These are phyloP conservation scores for Venturia pyrina DNA, from an alignment of 2,329 filamentous ascomycete genomes.

Conservation along the genomic window DNA sequence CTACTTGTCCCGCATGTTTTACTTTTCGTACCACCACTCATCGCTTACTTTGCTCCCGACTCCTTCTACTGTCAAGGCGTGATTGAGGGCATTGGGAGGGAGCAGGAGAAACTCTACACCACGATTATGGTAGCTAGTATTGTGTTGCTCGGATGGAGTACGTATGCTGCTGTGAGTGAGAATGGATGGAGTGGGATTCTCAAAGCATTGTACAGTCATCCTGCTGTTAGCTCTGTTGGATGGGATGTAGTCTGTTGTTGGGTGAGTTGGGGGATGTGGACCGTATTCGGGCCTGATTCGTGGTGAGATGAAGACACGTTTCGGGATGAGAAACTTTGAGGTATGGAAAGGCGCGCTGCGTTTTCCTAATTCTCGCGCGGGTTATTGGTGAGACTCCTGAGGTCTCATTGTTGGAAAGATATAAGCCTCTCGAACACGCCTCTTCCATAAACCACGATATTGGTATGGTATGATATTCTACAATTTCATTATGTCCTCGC, in stretches of 20 bases:
- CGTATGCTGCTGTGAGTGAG: not conserved
- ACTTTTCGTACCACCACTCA: slow-evolving; percentile 16
- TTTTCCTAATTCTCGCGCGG: too few species aligned
- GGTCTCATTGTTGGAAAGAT: too few species aligned
- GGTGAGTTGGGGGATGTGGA: slow-evolving; percentile 18
- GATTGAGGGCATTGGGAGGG: not conserved
- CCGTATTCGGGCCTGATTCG: not conserved
- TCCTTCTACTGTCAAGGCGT: not conserved
- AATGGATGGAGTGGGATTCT: not conserved
- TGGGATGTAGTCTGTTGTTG: slow-evolving; percentile 28
- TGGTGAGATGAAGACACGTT: not conserved
- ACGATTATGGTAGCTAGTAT: not conserved
- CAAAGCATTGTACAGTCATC: slow-evolving; percentile 23
- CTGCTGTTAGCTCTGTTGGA: slow-evolving; percentile 25
- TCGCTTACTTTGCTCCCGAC: not conserved
- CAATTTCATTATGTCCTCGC: slow-evolving; percentile 20
- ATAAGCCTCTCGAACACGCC: too few species aligned
- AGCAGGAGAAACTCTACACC: not conserved
- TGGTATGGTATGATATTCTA: too few species aligned
- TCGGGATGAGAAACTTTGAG: too few species aligned
- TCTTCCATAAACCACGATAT: too few species aligned
- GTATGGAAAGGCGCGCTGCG: too few species aligned
- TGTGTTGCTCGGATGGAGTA: not conserved
- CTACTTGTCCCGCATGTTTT: slow-evolving; percentile 22
- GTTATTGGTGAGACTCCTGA: too few species aligned